phyloP scores from a whole-genome alignment of 306 rosid species.

The Urtica urens region DNA sequence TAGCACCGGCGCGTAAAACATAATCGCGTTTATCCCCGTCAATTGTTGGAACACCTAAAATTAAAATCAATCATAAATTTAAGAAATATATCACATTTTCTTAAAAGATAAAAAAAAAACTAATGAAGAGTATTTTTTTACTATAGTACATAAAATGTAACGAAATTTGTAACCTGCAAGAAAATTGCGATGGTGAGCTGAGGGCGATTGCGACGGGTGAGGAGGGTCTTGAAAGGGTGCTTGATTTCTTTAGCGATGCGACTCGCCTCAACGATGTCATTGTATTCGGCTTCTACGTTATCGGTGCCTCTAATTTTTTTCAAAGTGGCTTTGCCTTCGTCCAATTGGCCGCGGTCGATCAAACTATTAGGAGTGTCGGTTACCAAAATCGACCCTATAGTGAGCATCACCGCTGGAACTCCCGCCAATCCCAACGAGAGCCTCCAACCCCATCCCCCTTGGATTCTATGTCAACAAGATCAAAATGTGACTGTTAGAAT shows the following conservation, averaged over 20 bases:
- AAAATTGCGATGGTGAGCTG: constrained; percentile 60
- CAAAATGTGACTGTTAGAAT: too few species aligned
- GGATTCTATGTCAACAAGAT: too few species aligned
- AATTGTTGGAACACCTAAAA: constrained; percentile 75
- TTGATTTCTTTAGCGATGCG: constrained; percentile 52
- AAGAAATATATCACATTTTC: too few species aligned
- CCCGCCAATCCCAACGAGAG: constrained; percentile 71
- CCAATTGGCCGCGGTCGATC: constrained; percentile 58
- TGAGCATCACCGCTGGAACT: constrained; percentile 58
- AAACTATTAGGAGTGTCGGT: constrained; percentile 88
- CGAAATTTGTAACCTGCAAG: constrained; percentile 33
- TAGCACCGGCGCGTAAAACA: constrained; percentile 81
- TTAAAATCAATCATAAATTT: too few species aligned
- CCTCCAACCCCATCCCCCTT: constrained; percentile 88
- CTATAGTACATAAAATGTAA: neutral
- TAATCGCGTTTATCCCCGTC: constrained; percentile 85
- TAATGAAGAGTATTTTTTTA: too few species aligned
- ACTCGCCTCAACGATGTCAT: constrained; percentile 67
- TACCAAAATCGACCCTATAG: constrained; percentile 59
- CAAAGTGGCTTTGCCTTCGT: constrained; percentile 59
- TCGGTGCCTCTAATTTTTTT: constrained; percentile 59
- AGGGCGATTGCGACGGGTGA: constrained; percentile 50
- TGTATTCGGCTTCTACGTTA: constrained; percentile 65
- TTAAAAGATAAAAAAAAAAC: neutral
- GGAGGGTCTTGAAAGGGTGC: constrained; percentile 62